These are phyloP conservation scores for Phytophthora uliginosa DNA, from an alignment of 352 stramenopile genomes.

Conservation along the genomic window DNA sequence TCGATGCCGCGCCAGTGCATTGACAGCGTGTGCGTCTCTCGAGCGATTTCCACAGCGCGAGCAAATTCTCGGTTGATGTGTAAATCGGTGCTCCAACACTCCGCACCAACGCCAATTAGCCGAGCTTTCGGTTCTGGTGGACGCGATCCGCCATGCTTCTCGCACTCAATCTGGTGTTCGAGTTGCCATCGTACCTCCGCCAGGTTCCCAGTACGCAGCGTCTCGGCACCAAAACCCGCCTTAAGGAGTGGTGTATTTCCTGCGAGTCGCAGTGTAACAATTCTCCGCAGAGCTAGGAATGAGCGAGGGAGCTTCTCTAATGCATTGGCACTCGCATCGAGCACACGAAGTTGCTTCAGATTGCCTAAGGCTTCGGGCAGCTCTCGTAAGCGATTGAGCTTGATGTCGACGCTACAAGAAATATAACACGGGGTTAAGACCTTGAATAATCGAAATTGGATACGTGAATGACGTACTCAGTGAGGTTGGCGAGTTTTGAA, in stretches of 20 bases:
- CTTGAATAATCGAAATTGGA: no score
- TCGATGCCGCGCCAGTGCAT: constrained; percentile 81
- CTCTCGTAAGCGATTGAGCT: constrained; percentile 70
- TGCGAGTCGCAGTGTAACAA: constrained; percentile 59
- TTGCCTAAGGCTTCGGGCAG: constrained; percentile 58
- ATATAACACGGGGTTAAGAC: not conserved
- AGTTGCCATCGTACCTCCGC: constrained; percentile 65
- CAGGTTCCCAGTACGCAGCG: constrained; percentile 55
- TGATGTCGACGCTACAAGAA: constrained; percentile 60
- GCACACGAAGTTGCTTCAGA: constrained; percentile 44
- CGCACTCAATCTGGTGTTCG: constrained; percentile 57
- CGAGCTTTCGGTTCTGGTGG: constrained; percentile 48
- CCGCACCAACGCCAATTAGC: constrained; percentile 57
- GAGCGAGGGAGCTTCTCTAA: constrained; percentile 60
- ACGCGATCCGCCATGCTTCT: constrained; percentile 37
- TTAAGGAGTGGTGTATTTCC: constrained; percentile 56
- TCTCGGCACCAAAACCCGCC: constrained; percentile 49
- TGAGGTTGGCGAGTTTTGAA: constrained; percentile 55
- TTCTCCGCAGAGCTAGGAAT: constrained; percentile 55
- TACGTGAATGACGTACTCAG: constrained; percentile 44
- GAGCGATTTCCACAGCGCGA: constrained; percentile 46
- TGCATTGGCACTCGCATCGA: constrained; percentile 75
- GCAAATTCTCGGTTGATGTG: constrained; percentile 72
- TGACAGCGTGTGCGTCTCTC: constrained; percentile 52
- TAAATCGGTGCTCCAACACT: constrained; percentile 77